Evolutionary conservation across 108 stramenopile species (phyloP).

Genomic region (Cyclostephanos tholiformis): DNA sequence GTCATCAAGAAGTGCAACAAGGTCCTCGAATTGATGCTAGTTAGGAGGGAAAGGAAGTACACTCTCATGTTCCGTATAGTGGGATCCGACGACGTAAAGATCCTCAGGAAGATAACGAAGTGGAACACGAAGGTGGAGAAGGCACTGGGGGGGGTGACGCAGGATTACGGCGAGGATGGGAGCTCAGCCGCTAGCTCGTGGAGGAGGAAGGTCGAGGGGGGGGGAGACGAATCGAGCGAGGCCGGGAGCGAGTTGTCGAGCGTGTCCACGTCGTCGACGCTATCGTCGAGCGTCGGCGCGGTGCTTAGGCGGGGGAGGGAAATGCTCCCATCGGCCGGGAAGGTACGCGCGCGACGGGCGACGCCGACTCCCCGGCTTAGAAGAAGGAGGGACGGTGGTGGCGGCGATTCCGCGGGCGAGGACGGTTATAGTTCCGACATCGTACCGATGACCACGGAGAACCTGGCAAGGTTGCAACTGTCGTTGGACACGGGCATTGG

Average conservation of each 20-base stretch:
- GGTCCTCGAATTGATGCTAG: slow-evolving; percentile 82
- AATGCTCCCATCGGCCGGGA: slow-evolving; percentile 74
- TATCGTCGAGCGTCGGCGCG: slow-evolving; percentile 50
- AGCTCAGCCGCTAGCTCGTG: slow-evolving; percentile 9
- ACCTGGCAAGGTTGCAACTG: slow-evolving; percentile 69
- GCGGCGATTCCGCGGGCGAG: slow-evolving; percentile 53
- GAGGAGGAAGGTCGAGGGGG: slow-evolving; percentile 15
- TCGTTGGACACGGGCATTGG: slow-evolving; percentile 41
- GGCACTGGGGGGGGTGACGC: slow-evolving; percentile 77
- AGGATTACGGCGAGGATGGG: slow-evolving; percentile 21
- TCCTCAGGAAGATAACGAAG: slow-evolving; percentile 66
- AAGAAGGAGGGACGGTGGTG: slow-evolving; percentile 11
- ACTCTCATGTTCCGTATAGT: slow-evolving; percentile 80
- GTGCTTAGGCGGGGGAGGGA: slow-evolving; percentile 76
- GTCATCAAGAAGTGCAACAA: slow-evolving; percentile 89
- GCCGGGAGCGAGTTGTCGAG: slow-evolving; percentile 41
- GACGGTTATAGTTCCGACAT: slow-evolving; percentile 75
- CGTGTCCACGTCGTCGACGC: slow-evolving; percentile 31
- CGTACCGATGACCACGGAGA: slow-evolving; percentile 63
- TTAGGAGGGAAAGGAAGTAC: slow-evolving; percentile 76
- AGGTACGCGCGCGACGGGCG: slow-evolving; percentile 76
- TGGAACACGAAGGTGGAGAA: slow-evolving; percentile 87
- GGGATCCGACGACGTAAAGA: slow-evolving; percentile 53
- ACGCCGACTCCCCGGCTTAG: slow-evolving; percentile 77
- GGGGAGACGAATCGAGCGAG: slow-evolving; percentile 21